These are phyloP conservation scores for Straminergon stramineum DNA, from an alignment of 225 moss, liverwort and hornwort genomes.

Conservation along the genomic window DNA sequence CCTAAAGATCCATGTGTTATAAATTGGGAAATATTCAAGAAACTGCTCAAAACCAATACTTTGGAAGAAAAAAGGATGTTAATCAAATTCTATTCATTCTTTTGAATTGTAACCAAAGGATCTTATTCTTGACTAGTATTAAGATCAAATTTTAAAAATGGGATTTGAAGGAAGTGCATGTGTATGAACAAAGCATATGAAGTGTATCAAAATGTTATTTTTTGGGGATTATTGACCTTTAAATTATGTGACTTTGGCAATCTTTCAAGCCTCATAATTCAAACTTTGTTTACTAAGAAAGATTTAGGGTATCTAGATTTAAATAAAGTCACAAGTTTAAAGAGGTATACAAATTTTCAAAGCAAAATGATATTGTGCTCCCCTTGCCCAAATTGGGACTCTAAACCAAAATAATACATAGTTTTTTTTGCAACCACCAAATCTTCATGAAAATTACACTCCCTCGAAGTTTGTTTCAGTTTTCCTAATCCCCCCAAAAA, in stretches of 20 bases:
- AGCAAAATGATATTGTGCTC: neutral
- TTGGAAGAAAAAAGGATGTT: no score
- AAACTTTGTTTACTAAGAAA: neutral
- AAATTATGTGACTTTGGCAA: rapidly evolving
- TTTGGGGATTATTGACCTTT: rapidly evolving
- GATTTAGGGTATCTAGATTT: neutral
- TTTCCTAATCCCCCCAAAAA: neutral
- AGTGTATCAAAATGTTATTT: neutral
- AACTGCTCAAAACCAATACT: no score
- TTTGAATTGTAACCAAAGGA: no score
- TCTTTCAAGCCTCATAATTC: neutral
- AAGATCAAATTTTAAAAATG: no score
- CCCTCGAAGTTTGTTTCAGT: neutral
- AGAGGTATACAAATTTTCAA: neutral
- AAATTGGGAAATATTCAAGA: no score
- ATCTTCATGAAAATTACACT: neutral
- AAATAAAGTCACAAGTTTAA: neutral
- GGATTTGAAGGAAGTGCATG: rapidly evolving
- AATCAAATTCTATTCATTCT: no score
- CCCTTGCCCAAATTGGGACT: neutral
- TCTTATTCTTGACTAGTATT: no score
- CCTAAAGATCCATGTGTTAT: no score
- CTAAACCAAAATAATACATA: neutral
- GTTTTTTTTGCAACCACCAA: rapidly evolving
- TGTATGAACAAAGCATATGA: neutral